These are phyloP conservation scores for Pseudopithomyces chartarum DNA, from an alignment of 2,329 filamentous ascomycete genomes.

Conservation along the genomic window DNA sequence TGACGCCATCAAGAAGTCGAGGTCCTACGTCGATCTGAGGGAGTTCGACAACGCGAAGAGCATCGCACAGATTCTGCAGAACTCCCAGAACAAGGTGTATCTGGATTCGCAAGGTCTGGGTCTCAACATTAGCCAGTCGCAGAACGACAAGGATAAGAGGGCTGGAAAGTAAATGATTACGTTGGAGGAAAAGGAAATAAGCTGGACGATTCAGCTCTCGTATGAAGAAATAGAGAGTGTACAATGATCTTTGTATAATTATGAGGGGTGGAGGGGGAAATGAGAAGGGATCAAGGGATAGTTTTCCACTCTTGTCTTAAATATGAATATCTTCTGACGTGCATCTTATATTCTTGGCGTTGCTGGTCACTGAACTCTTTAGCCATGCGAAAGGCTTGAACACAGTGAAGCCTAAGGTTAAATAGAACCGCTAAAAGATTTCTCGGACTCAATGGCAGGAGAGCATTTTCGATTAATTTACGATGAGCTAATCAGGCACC, in stretches of 20 bases:
- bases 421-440: too few species aligned
- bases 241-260: slow-evolving; percentile 30
- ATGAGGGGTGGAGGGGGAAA: slow-evolving; percentile 20
- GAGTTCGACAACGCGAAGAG: slow-evolving; percentile 95
- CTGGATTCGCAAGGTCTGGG: slow-evolving; percentile 90
- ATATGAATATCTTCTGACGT: slow-evolving; percentile 17
- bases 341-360: too few species aligned
- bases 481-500: too few species aligned
- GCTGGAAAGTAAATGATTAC: slow-evolving; percentile 19
- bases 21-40: slow-evolving; percentile 94
- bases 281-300: slow-evolving; percentile 21
- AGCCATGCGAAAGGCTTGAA: too few species aligned
- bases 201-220: not conserved
- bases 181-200: not conserved
- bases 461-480: too few species aligned
- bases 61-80: slow-evolving; percentile 87
- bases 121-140: slow-evolving; percentile 72
- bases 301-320: slow-evolving; percentile 42
- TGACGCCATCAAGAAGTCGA: slow-evolving; percentile 99
- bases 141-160: slow-evolving; percentile 46
- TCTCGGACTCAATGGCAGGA: too few species aligned
- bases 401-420: too few species aligned
- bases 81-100: slow-evolving; percentile 91
- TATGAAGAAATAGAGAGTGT: not conserved
- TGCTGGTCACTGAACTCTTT: too few species aligned